Evolutionary conservation across 1,284 basidiomycete species (phyloP).

Genomic region (Lignosus rhinocerotis): DNA sequence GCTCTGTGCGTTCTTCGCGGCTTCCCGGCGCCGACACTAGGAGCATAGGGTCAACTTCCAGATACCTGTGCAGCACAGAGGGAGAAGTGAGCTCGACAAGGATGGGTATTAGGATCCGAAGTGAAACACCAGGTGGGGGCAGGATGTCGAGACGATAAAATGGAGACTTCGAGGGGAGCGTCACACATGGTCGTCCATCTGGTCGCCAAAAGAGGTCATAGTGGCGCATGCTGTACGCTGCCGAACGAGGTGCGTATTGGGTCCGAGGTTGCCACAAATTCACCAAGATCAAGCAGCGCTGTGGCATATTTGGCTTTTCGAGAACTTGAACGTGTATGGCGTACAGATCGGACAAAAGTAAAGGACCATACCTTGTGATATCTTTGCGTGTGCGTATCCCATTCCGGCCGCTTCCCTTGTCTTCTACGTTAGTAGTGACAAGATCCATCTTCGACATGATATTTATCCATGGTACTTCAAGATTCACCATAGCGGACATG

Average conservation of each 20-base stretch:
- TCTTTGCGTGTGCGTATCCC: conserved; percentile 72
- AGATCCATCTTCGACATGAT: conserved; percentile 99
- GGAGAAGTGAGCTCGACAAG: conserved; percentile 4
- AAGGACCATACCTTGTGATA: conserved; percentile 62
- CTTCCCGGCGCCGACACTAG: conserved; percentile 66
- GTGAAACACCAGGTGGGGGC: not conserved
- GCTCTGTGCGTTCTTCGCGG: conserved; percentile 51
- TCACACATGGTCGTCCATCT: not conserved
- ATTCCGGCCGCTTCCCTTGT: conserved; percentile 67
- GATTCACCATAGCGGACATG: conserved; percentile 98
- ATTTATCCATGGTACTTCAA: conserved; percentile 97
- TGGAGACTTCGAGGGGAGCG: not conserved
- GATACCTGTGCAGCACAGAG: conserved; percentile 57
- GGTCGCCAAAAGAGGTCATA: not conserved
- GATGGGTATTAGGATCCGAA: conserved; percentile 2
- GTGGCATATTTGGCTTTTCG: not conserved
- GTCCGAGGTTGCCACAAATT: not conserved
- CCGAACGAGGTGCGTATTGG: not conserved
- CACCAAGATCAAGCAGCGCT: not conserved
- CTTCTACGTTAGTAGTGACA: conserved; percentile 67
- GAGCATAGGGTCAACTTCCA: conserved; percentile 96
- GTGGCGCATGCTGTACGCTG: conserved; percentile 2
- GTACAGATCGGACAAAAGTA: not conserved
- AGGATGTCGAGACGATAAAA: conserved; percentile 1
- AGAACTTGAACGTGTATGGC: not conserved